A percentile compares a stretch with the other conserved stretches of the same genome.
Conservation (phyloP, 1,139 yeast species). For the Yamadazyma taylorii region DNA sequence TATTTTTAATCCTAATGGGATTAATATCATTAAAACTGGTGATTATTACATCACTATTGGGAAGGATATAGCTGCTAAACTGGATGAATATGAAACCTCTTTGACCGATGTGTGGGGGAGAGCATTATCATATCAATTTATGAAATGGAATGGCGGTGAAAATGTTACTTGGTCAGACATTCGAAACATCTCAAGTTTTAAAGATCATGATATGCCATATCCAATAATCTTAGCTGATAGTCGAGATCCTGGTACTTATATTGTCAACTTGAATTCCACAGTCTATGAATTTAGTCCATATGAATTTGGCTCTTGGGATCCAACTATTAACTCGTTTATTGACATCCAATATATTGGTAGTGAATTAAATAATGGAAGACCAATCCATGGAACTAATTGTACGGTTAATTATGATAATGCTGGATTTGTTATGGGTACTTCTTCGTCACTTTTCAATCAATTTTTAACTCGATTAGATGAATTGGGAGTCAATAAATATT, state of each 20-base stretch:
- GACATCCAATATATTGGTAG: constrained; percentile 40
- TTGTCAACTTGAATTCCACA: constrained; percentile 40
- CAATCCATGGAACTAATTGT: constrained; percentile 27
- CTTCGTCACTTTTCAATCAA: constrained; percentile 45
- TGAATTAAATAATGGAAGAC: constrained; percentile 26
- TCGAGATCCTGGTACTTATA: constrained; percentile 34
- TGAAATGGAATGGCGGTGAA: constrained; percentile 28
- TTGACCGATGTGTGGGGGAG: constrained; percentile 49
- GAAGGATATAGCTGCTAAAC: constrained; percentile 30
- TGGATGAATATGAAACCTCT: constrained; percentile 34
- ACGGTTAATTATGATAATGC: constrained; percentile 42
- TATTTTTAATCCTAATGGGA: constrained; percentile 40
- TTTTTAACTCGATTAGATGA: constrained; percentile 24
- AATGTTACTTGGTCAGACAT: constrained; percentile 43
- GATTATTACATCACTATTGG: constrained; percentile 33
- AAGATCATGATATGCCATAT: constrained; percentile 39
- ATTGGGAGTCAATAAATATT: constrained; percentile 20
- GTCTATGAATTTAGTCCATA: constrained; percentile 42
- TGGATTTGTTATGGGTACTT: constrained; percentile 47
- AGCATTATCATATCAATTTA: constrained; percentile 40
- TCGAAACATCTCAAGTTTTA: constrained; percentile 26
- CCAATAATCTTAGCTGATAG: constrained; percentile 44
- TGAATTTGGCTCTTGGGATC: constrained; percentile 50
- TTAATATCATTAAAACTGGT: constrained; percentile 33
- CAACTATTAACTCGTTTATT: constrained; percentile 31